phyloP scores from a whole-genome alignment of 164 flowering plant species.

The Vitis vinifera region ASM3070453v1 NC_081816.1:22167501-22168000 shows the following conservation, averaged over 20 bases:
- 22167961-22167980: background rate
- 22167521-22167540: too few relatives aligned
- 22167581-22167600: too few relatives aligned
- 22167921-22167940: background rate
- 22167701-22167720: background rate
- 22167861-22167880: background rate
- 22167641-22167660: background rate
- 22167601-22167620: background rate
- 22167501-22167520: too few relatives aligned
- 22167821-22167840: background rate
- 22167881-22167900: background rate
- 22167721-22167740: background rate
- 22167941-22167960: background rate
- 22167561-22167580: too few relatives aligned
- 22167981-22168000: conserved; percentile 3
- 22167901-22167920: background rate
- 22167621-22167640: background rate
- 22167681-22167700: background rate
- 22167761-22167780: background rate
- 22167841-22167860: background rate
- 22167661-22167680: background rate
- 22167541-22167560: too few relatives aligned
- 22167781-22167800: background rate
- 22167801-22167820: too few relatives aligned
- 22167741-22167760: background rate